Evolutionary conservation across 2,329 filamentous ascomycete genomes (phyloP), one percentile per base, ranked within the genome.

Genomic region (Claviceps quebecensis): DNA sequence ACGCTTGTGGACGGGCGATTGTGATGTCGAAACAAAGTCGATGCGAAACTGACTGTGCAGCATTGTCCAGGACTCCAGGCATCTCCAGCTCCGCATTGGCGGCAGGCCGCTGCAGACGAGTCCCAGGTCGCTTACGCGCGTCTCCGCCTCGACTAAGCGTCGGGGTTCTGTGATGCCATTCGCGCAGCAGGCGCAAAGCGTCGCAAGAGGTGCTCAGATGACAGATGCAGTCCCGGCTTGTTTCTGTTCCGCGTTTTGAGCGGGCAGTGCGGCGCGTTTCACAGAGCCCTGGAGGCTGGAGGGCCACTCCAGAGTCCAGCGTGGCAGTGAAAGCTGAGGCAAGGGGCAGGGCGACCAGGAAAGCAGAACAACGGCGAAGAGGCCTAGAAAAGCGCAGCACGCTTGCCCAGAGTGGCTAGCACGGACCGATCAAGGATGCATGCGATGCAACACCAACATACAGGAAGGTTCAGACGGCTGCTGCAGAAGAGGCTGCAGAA

Each of bases 281-380:
- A 34, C 29, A 34, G 29, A 11, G 29, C 29, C 29, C 29, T 9
- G 2, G 2, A 19, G 19, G 19, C 29, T 34, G 29, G 29, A 34
- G 9, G 50, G 17, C 17, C 9, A 14, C 22, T 7, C 9, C 29
- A 17, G 26, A 14, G n/a, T 7, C 9, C 29, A 17, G 26, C 23
- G 50, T 48, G 50, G 50, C 50, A 48, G 50, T 52, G 50, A 45
- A 48, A 44, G 46, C 37, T 49, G 38, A 41, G 50, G 9, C 17
- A 6, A 23, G 47, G 38, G 23, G 37, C 17, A 45, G 45, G 8
- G 17, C 26, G 23, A 39, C n/a, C 16, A 38, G 38, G 26, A 23
- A 37, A 37, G 45, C 44, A 47, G 29, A 45, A 34, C 29, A 34
- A 34, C 29, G 29, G 29, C 29, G 29, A 34, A 34, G 29, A 40